Evolutionary conservation across 2,329 filamentous ascomycete species (phyloP), one percentile per base, ranked within the genome.

Genomic region (Aureobasidium uvarum): DNA sequence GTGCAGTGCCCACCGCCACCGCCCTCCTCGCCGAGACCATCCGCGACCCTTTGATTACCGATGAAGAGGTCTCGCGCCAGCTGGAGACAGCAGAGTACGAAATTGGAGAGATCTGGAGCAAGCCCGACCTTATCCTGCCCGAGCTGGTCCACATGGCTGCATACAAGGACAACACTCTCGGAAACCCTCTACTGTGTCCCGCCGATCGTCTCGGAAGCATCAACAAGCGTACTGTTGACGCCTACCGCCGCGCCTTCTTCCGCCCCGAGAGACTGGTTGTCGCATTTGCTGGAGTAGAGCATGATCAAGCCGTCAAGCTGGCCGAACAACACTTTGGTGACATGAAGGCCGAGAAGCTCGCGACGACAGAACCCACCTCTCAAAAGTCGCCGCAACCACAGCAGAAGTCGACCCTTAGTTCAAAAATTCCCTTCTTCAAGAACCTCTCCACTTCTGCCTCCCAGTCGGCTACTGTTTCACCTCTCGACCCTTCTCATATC

Each of bases 21-120:
- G 91, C 84, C 36, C 80, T 99, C 20, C 85, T 99, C 46, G 94
- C 95, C 66, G 95, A 99, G 77, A 98, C 95, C 38, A 96, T 99
- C 68, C 89, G 92, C 66, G 86, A 96, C 70, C 92, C 95, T 6
- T 77, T 84, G 64, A 89, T 98, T 70, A 96, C 91, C 10, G 89
- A 96, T 31, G 86, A 91, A 23, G 95, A 99, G 78, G 90, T 99
- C 0, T 79, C 84, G 23, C 87, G 92, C 75, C 95, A 99, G 79
- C 81, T 99, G 25, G 87, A 90, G 74, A 98, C 94, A 7, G 95
- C 94, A 10, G 87, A 93, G 62, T 99, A 98, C 75, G 95, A 99
- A 79, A 95, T 99, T 76, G 87, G 87, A 28, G 95, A 98, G 81
- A 98, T 99, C 65, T 99, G 95, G 95, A 89, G 89, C 71, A 98